These are phyloP conservation scores for Pleurotus salmoneostramineus DNA, from an alignment of 768 basidiomycete genomes.

Conservation along the genomic window DNA sequence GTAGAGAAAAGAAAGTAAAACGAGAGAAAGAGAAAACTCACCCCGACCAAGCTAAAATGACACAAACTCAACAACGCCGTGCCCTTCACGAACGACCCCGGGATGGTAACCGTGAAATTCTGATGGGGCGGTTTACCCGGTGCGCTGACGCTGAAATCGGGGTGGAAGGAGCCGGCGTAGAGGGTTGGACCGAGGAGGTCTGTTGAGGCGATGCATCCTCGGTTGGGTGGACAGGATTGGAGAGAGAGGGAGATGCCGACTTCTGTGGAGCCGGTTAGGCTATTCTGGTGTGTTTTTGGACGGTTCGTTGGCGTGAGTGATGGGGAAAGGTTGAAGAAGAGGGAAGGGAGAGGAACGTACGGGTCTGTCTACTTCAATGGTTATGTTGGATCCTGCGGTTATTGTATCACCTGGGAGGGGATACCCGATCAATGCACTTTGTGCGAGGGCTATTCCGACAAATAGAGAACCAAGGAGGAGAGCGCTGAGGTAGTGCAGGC, in stretches of 20 bases:
- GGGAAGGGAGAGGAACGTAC: conserved; percentile 24
- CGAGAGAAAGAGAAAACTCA: conserved; percentile 5
- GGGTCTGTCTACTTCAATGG: conserved; percentile 43
- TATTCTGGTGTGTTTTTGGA: conserved; percentile 21
- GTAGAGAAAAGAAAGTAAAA: no score
- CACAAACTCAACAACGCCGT: conserved; percentile 12
- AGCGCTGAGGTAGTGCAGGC: background rate
- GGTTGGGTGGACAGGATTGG: conserved; percentile 24
- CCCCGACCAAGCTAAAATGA: conserved; percentile 14
- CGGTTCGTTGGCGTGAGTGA: background rate
- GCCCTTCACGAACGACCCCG: conserved; percentile 6
- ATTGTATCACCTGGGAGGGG: conserved; percentile 33
- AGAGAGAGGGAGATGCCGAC: conserved; percentile 44
- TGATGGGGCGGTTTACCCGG: conserved; percentile 22
- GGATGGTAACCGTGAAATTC: conserved; percentile 27
- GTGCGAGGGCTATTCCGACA: conserved; percentile 30
- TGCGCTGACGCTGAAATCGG: conserved; percentile 23
- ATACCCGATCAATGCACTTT: conserved; percentile 33
- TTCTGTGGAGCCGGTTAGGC: conserved; percentile 34
- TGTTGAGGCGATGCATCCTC: conserved; percentile 16
- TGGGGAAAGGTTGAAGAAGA: background rate
- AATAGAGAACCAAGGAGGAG: conserved; percentile 15
- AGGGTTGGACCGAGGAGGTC: conserved; percentile 37
- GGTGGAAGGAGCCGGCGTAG: conserved; percentile 41
- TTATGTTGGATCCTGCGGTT: conserved; percentile 30